A percentile compares a stretch with the other conserved stretches of the same genome.
Conservation (phyloP, 345 rosid genomes). For the Moricandia moricandioides region DNA sequence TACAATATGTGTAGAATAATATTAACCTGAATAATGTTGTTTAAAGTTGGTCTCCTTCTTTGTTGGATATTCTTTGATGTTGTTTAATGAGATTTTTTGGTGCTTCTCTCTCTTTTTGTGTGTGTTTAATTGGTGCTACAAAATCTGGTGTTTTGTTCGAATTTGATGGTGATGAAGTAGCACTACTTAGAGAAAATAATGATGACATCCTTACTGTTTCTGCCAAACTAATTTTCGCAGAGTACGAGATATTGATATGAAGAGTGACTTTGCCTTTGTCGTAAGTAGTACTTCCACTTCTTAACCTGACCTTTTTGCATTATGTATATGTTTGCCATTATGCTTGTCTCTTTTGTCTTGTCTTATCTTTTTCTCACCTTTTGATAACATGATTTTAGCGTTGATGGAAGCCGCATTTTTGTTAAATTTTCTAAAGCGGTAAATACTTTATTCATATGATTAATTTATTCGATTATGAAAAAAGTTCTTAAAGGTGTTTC, state of each 20-base stretch:
- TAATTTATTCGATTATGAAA: not conserved
- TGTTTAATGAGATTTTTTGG: constrained; percentile 29
- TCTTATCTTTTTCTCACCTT: not conserved
- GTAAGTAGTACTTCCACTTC: too few species aligned
- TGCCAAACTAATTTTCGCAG: constrained; percentile 90
- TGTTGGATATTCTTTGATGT: constrained; percentile 45
- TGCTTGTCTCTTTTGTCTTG: constrained; percentile 21
- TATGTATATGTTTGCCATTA: not conserved
- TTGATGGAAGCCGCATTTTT: constrained; percentile 79
- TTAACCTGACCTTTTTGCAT: not conserved
- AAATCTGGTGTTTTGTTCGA: constrained; percentile 81
- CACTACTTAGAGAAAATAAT: constrained; percentile 64
- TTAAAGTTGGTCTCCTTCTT: constrained; percentile 81
- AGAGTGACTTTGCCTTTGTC: constrained; percentile 95
- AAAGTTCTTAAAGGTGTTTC: not conserved
- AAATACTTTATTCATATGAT: not conserved
- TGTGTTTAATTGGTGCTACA: constrained; percentile 72
- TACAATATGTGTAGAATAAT: constrained; percentile 32
- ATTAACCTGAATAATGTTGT: constrained; percentile 86
- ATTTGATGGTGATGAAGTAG: constrained; percentile 74
- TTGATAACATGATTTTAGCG: constrained; percentile 65
- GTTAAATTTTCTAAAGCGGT: constrained; percentile 91
- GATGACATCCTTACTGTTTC: constrained; percentile 81
- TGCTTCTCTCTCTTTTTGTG: constrained; percentile 30
- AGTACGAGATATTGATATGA: constrained; percentile 96